Conservation (phyloP, 345 rosid genomes). For the Brassica nigra region DNA sequence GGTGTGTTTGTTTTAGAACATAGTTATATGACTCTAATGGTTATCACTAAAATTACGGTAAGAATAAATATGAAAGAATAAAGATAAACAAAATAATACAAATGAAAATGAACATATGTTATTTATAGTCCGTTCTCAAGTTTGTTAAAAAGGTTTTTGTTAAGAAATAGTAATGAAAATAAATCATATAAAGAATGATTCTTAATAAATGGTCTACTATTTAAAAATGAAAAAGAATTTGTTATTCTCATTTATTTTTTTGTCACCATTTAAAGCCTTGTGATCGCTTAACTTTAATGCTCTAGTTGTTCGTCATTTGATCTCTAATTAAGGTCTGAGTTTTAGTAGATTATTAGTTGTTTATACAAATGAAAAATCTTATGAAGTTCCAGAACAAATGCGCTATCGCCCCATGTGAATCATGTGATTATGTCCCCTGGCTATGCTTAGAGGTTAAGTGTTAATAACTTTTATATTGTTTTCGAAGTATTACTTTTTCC, state of each 20-base stretch:
- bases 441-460: conserved; percentile 38
- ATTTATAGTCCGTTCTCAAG: too few species aligned
- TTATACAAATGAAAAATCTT: background rate
- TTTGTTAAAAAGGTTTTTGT: background rate
- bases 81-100: too few species aligned
- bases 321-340: background rate
- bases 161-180: background rate
- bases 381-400: conserved; percentile 37
- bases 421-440: conserved; percentile 43
- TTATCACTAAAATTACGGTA: background rate
- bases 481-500: background rate
- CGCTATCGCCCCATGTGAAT: conserved; percentile 32
- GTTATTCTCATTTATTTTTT: too few species aligned
- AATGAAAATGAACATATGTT: too few species aligned
- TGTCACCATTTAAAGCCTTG: too few species aligned
- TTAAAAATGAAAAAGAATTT: too few species aligned
- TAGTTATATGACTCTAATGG: background rate
- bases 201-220: background rate
- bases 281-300: conserved; percentile 9
- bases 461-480: conserved; percentile 12
- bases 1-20: background rate
- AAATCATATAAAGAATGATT: background rate
- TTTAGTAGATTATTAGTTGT: background rate
- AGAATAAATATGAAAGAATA: background rate
- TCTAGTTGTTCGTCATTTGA: conserved; percentile 19